Percentiles rank a stretch among this genome's conserved stretches.
Conservation (phyloP, 2,329 filamentous ascomycete species). For the Lasiodiplodia gonubiensis region DNA sequence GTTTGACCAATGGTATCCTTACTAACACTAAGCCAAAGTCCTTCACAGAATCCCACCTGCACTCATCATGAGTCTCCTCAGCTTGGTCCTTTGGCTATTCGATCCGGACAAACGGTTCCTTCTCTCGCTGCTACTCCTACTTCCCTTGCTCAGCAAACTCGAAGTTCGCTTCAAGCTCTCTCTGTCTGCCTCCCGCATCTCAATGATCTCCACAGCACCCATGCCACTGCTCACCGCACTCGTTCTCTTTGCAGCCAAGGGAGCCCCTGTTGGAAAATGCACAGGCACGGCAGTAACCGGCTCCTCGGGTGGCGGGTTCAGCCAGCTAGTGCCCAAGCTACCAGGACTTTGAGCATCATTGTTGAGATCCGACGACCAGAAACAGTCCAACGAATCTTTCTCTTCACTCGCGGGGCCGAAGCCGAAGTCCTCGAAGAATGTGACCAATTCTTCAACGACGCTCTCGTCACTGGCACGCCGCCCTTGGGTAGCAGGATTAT, state of each 20-base stretch:
- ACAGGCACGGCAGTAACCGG: slow-evolving; percentile 16
- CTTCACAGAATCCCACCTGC: slow-evolving; percentile 27
- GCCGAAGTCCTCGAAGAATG: slow-evolving; percentile 50
- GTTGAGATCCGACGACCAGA: slow-evolving; percentile 15
- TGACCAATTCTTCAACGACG: slow-evolving; percentile 48
- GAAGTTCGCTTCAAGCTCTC: slow-evolving; percentile 7
- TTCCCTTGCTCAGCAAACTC: slow-evolving; percentile 14
- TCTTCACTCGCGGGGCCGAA: slow-evolving; percentile 32
- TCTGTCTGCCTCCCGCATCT: slow-evolving; percentile 1
- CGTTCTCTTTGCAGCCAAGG: slow-evolving; percentile 7
- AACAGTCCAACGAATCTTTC: slow-evolving; percentile 22
- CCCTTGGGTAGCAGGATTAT: slow-evolving; percentile 25
- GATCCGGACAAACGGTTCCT: slow-evolving; percentile 21
- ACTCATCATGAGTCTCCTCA: slow-evolving; percentile 35
- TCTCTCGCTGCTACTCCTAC: slow-evolving; percentile 6
- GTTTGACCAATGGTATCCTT: slow-evolving; percentile 14
- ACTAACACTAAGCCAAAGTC: not conserved
- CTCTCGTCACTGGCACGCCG: slow-evolving; percentile 43
- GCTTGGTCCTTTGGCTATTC: slow-evolving; percentile 30
- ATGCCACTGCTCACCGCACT: slow-evolving; percentile 18
- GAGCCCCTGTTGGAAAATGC: slow-evolving; percentile 1
- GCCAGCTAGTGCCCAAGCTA: slow-evolving; percentile 8
- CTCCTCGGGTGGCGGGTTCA: slow-evolving; percentile 14
- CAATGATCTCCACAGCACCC: slow-evolving; percentile 18
- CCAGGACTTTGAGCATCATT: slow-evolving; percentile 31